Evolutionary conservation across 805 yeast genomes (phyloP).

Genomic region (Candida verbasci): DNA sequence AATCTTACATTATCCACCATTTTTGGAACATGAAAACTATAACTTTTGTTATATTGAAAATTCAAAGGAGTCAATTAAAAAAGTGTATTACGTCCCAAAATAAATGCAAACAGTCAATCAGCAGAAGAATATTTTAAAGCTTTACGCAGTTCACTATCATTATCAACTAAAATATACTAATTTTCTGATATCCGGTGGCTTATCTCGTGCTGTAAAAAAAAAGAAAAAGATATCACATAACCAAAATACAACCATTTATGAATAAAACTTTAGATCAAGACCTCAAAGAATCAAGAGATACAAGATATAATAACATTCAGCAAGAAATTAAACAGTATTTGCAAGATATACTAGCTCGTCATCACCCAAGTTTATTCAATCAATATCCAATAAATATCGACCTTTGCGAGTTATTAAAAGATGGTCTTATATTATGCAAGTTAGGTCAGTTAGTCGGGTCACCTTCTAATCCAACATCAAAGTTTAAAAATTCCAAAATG

Average conservation of each 20-base stretch:
- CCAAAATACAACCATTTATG: background rate
- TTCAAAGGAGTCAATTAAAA: too few relatives aligned
- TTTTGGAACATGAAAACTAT: too few relatives aligned
- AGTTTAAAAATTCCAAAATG: slow-evolving; percentile 59
- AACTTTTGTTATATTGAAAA: too few relatives aligned
- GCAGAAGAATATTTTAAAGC: too few relatives aligned
- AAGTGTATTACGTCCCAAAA: too few relatives aligned
- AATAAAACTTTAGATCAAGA: slow-evolving; percentile 56
- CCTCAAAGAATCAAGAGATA: slow-evolving; percentile 43
- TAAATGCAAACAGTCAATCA: too few relatives aligned
- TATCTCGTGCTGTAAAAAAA: too few relatives aligned
- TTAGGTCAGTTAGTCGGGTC: slow-evolving; percentile 25
- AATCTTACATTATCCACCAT: too few relatives aligned
- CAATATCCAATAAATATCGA: slow-evolving; percentile 5
- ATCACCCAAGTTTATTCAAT: slow-evolving; percentile 6
- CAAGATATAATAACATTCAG: slow-evolving; percentile 45
- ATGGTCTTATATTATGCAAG: slow-evolving; percentile 46
- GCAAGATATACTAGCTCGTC: slow-evolving; percentile 23
- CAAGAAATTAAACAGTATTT: slow-evolving; percentile 55
- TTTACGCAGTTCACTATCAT: too few relatives aligned
- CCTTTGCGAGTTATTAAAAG: slow-evolving; percentile 53
- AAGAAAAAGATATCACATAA: too few relatives aligned
- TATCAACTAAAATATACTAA: too few relatives aligned
- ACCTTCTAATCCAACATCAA: slow-evolving; percentile 30
- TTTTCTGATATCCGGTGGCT: too few relatives aligned